Conservation (phyloP, 805 yeast species). For the Kazachstania taianensis region DNA sequence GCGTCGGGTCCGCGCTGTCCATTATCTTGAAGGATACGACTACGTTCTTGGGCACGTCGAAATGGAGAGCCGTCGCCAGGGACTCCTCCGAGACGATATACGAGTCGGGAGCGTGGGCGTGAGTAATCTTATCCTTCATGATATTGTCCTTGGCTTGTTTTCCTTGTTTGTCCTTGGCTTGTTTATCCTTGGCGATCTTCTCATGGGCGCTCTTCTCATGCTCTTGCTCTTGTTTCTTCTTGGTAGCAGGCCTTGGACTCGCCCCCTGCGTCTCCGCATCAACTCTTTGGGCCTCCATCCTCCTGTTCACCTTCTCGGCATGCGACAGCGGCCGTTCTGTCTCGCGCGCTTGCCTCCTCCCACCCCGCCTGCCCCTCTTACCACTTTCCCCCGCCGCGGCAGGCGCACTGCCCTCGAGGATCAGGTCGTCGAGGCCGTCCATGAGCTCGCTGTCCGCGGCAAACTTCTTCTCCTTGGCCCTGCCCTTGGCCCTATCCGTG, state of each 20-base stretch:
- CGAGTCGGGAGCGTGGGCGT: neutral
- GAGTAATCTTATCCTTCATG: too few species aligned
- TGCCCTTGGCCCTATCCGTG: neutral
- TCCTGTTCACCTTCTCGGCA: too few species aligned
- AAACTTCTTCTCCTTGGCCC: neutral
- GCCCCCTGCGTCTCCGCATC: too few species aligned
- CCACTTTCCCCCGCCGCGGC: neutral
- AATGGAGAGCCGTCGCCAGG: neutral
- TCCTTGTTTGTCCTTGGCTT: neutral
- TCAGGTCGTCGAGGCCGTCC: conserved; percentile 8
- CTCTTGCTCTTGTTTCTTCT: neutral
- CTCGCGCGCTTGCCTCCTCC: neutral
- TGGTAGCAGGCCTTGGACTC: too few species aligned
- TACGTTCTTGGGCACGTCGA: neutral
- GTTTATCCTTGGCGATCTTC: neutral
- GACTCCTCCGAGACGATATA: neutral
- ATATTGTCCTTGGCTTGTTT: too few species aligned
- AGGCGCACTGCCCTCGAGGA: neutral
- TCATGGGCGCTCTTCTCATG: neutral
- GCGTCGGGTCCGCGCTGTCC: neutral
- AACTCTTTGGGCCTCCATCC: too few species aligned
- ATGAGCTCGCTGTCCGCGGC: conserved; percentile 4
- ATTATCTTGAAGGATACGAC: neutral
- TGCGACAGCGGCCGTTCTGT: too few species aligned
- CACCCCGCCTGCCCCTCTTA: neutral